Percentiles rank a stretch among this genome's conserved stretches.
Conservation (phyloP, 1,284 basidiomycete species). For the Apiotrichum akiyoshidainum region DNA sequence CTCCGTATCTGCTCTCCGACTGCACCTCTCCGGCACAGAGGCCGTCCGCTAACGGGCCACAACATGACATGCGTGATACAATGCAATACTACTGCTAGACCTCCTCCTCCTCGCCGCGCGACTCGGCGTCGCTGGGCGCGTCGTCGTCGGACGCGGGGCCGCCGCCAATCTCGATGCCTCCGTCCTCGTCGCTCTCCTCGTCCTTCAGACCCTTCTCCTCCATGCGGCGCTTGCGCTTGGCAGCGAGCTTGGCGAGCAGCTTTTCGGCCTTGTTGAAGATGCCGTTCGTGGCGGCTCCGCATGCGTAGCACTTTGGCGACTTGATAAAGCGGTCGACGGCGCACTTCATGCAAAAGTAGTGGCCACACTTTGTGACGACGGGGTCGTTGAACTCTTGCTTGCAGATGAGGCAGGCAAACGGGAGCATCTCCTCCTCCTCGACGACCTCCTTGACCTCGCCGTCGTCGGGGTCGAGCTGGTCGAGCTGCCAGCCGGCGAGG, state of each 20-base stretch:
- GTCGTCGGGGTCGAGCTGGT: conserved; percentile 53
- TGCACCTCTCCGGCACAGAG: too few species aligned
- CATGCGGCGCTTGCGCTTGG: conserved; percentile 40
- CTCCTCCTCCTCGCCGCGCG: conserved; percentile 1
- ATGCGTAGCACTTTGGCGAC: conserved; percentile 94
- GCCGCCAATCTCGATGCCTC: conserved; percentile 38
- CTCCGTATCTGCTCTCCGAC: too few species aligned
- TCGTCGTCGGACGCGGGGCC: conserved; percentile 29
- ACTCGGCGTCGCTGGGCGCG: conserved; percentile 11
- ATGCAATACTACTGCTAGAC: conserved; percentile 6
- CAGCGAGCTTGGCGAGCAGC: conserved; percentile 49
- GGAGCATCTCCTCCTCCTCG: conserved; percentile 80
- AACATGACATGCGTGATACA: conserved; percentile 5
- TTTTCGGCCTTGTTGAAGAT: conserved; percentile 62
- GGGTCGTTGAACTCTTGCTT: conserved; percentile 92
- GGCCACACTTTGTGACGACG: conserved; percentile 90
- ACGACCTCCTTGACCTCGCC: conserved; percentile 58
- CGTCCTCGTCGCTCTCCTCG: conserved; percentile 36
- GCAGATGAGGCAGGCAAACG: conserved; percentile 96
- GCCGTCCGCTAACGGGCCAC: too few species aligned
- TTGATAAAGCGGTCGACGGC: conserved; percentile 89
- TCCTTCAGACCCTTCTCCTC: conserved; percentile 37
- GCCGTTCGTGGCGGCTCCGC: conserved; percentile 85
- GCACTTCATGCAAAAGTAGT: conserved; percentile 89
- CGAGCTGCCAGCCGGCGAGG: conserved; percentile 96